These are phyloP conservation scores for Euphrasia confusa DNA, from an alignment of 257 asterid species.

Conservation along the genomic window DNA sequence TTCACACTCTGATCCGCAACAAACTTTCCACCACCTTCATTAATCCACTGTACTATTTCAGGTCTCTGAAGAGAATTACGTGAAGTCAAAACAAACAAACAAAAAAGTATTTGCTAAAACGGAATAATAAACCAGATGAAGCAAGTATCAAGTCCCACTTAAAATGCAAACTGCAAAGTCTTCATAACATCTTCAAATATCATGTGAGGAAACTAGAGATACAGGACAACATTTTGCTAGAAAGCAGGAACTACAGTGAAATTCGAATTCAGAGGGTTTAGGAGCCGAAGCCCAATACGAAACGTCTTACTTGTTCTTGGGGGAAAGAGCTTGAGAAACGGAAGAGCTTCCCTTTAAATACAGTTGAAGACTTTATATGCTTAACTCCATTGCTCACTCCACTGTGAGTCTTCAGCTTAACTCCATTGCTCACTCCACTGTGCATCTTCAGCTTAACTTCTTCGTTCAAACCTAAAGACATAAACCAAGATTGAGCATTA, in stretches of 20 bases:
- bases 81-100: slow-evolving; percentile 19
- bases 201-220: slow-evolving; percentile 15
- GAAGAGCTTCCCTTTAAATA: slow-evolving; percentile 66
- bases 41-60: slow-evolving; percentile 76
- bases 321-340: slow-evolving; percentile 78
- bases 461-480: slow-evolving; percentile 34
- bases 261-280: slow-evolving; percentile 10
- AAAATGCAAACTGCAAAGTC: slow-evolving; percentile 9
- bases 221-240: background rate
- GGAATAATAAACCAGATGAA: background rate
- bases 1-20: slow-evolving; percentile 49
- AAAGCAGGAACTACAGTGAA: slow-evolving; percentile 6
- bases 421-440: slow-evolving; percentile 31
- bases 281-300: background rate
- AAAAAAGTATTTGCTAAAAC: too few species aligned
- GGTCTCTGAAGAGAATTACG: slow-evolving; percentile 53
- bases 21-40: slow-evolving; percentile 79
- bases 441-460: slow-evolving; percentile 38
- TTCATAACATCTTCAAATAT: background rate
- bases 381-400: slow-evolving; percentile 36
- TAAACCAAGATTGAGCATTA: slow-evolving; percentile 22
- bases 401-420: slow-evolving; percentile 35
- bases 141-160: slow-evolving; percentile 10
- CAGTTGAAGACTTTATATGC: slow-evolving; percentile 38
- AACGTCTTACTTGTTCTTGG: slow-evolving; percentile 60